Evolutionary conservation across 1,139 yeast species (phyloP).

Genomic region (Blastobotrys raffinosifermentans): DNA sequence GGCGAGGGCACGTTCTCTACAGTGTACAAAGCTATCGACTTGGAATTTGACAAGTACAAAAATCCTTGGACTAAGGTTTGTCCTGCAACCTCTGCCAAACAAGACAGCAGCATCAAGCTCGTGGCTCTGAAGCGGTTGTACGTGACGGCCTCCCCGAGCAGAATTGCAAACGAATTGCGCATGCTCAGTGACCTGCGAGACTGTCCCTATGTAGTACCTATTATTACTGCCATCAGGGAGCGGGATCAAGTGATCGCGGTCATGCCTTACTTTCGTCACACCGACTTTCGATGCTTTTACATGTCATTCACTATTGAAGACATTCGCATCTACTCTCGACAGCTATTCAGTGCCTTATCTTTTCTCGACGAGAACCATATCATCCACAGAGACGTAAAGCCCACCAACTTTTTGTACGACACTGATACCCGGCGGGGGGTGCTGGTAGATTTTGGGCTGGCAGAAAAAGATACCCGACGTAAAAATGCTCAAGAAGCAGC

Average conservation of each 20-base stretch:
- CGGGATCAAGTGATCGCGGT: constrained; percentile 93
- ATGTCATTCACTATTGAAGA: constrained; percentile 53
- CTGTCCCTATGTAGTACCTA: constrained; percentile 74
- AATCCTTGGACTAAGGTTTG: constrained; percentile 21
- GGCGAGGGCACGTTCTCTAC: constrained; percentile 95
- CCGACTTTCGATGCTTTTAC: constrained; percentile 58
- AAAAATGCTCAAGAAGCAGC: no score
- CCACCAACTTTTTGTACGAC: constrained; percentile 81
- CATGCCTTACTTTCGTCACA: constrained; percentile 84
- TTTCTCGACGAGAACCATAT: constrained; percentile 72
- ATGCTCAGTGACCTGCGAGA: constrained; percentile 63
- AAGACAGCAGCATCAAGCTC: constrained; percentile 38
- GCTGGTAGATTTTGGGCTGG: constrained; percentile 87
- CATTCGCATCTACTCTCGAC: constrained; percentile 72
- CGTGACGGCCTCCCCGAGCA: constrained; percentile 89
- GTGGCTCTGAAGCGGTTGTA: constrained; percentile 93
- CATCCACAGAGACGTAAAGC: constrained; percentile 86
- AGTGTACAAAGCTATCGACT: constrained; percentile 82
- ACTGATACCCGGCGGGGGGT: constrained; percentile 74
- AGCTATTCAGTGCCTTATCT: constrained; percentile 66
- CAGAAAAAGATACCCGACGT: constrained; percentile 44
- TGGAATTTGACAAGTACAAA: constrained; percentile 30
- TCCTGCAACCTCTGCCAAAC: not conserved
- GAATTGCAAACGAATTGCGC: constrained; percentile 83
- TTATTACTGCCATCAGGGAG: constrained; percentile 77